Evolutionary conservation across 2,329 filamentous ascomycete species (phyloP).

Genomic region (Pseudopithomyces maydicus): DNA sequence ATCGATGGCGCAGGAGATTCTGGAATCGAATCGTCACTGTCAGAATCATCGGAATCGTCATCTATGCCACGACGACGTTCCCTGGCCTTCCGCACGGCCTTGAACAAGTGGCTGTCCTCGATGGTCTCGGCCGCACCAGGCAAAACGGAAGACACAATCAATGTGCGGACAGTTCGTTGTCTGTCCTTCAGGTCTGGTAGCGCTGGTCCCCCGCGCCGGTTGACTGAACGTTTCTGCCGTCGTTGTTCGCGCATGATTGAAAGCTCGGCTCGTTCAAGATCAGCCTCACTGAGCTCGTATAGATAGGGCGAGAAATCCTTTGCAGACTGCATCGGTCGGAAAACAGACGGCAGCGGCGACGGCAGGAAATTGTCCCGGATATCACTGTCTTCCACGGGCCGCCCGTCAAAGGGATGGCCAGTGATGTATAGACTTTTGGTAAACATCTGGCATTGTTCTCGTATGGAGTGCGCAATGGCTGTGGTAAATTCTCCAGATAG

Average conservation of each 20-base stretch:
- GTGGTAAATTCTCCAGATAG: conserved; percentile 95
- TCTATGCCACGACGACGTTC: conserved; percentile 65
- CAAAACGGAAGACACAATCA: conserved; percentile 89
- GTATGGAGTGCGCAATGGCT: conserved; percentile 95
- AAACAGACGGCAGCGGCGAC: conserved; percentile 80
- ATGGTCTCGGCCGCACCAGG: conserved; percentile 81
- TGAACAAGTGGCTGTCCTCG: conserved; percentile 87
- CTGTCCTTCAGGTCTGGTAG: conserved; percentile 96
- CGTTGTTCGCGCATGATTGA: conserved; percentile 93
- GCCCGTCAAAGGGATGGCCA: conserved; percentile 92
- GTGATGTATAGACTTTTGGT: conserved; percentile 91
- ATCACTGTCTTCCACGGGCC: conserved; percentile 90
- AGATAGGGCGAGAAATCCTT: conserved; percentile 94
- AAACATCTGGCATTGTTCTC: conserved; percentile 93
- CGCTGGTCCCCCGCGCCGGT: conserved; percentile 87
- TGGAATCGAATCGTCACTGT: conserved; percentile 84
- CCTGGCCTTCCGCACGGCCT: conserved; percentile 56
- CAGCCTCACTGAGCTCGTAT: conserved; percentile 89
- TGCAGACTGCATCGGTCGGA: conserved; percentile 87
- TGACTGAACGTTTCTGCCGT: conserved; percentile 92
- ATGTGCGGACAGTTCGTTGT: conserved; percentile 88
- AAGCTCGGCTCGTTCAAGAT: conserved; percentile 87
- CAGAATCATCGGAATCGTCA: conserved; percentile 87
- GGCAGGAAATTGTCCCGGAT: conserved; percentile 83
- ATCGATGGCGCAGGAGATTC: conserved; percentile 81